These are phyloP conservation scores for Phytophthora crassamura DNA, from an alignment of 352 stramenopile species.

Conservation along the genomic window DNA sequence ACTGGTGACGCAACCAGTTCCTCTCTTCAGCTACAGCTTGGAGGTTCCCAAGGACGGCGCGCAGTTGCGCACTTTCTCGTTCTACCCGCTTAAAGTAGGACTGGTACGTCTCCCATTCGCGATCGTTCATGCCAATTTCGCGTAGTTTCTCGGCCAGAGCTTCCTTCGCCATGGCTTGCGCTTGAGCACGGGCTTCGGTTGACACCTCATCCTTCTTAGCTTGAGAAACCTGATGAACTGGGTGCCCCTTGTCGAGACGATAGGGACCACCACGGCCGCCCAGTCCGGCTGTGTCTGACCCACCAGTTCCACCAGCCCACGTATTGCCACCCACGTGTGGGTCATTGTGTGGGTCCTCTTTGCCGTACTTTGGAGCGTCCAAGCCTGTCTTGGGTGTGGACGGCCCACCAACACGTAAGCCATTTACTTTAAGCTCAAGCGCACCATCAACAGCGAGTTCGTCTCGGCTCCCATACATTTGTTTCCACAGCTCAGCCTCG, in stretches of 20 bases:
- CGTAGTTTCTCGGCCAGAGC: slow-evolving; percentile 71
- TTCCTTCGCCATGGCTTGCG: slow-evolving; percentile 74
- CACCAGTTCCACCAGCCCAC: slow-evolving; percentile 94
- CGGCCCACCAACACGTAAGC: slow-evolving; percentile 37
- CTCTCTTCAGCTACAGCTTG: slow-evolving; percentile 88
- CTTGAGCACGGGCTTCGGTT: slow-evolving; percentile 74
- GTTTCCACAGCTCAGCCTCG: slow-evolving; percentile 63
- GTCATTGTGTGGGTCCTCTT: slow-evolving; percentile 94
- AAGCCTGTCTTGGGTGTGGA: slow-evolving; percentile 77
- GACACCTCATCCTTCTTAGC: slow-evolving; percentile 94
- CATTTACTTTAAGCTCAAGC: slow-evolving; percentile 63
- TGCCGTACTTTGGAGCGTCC: slow-evolving; percentile 91
- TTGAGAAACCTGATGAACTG: slow-evolving; percentile 95
- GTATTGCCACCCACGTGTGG: slow-evolving; percentile 95
- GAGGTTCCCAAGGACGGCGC: slow-evolving; percentile 82
- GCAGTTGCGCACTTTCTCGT: slow-evolving; percentile 79
- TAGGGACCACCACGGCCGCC: slow-evolving; percentile 95
- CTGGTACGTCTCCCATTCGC: slow-evolving; percentile 84
- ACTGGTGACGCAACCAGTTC: slow-evolving; percentile 94
- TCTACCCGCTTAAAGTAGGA: slow-evolving; percentile 77
- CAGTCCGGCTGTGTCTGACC: slow-evolving; percentile 93
- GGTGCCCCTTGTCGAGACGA: slow-evolving; percentile 93
- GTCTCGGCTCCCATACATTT: slow-evolving; percentile 63
- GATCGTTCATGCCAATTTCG: slow-evolving; percentile 88
- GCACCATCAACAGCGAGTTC: slow-evolving; percentile 7